Percentiles rank a stretch among this genome's conserved stretches.
phyloP scores from a whole-genome alignment of 2,329 filamentous ascomycete species.

The Phialocephala subalpina region DNA sequence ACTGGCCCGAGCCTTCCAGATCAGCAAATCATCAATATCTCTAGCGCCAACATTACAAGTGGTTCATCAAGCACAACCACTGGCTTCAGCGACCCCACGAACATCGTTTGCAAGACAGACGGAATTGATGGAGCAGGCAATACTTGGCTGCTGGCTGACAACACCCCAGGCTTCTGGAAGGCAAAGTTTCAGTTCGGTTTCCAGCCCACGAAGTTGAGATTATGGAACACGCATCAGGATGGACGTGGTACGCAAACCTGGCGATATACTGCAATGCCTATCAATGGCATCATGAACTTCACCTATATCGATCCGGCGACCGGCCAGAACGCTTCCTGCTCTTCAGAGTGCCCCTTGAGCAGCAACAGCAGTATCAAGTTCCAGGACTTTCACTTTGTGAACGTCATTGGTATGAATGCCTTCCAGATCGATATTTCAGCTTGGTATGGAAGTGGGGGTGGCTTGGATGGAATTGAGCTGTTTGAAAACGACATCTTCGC shows the following conservation, averaged over 20 bases:
- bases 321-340: constrained; percentile 75
- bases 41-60: constrained; percentile 76
- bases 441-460: constrained; percentile 87
- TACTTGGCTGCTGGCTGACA: constrained; percentile 83
- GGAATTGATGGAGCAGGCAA: constrained; percentile 73
- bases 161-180: constrained; percentile 81
- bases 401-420: constrained; percentile 83
- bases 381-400: constrained; percentile 94
- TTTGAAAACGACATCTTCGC: constrained; percentile 86
- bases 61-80: constrained; percentile 65
- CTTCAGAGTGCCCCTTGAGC: constrained; percentile 85
- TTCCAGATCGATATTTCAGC: constrained; percentile 87
- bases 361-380: constrained; percentile 69
- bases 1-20: constrained; percentile 72
- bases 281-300: constrained; percentile 94
- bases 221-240: constrained; percentile 87
- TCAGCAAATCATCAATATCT: constrained; percentile 84
- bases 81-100: constrained; percentile 78
- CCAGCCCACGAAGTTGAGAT: constrained; percentile 82
- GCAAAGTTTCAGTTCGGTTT: constrained; percentile 86
- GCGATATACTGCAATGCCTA: constrained; percentile 83
- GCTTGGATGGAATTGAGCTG: constrained; percentile 85
- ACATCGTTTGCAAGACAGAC: constrained; percentile 81
- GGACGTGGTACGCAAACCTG: constrained; percentile 89
- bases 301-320: constrained; percentile 83